Base-by-base conservation (phyloP, 2,329 filamentous ascomycete genomes). In the Cercospora sp. region DNA sequence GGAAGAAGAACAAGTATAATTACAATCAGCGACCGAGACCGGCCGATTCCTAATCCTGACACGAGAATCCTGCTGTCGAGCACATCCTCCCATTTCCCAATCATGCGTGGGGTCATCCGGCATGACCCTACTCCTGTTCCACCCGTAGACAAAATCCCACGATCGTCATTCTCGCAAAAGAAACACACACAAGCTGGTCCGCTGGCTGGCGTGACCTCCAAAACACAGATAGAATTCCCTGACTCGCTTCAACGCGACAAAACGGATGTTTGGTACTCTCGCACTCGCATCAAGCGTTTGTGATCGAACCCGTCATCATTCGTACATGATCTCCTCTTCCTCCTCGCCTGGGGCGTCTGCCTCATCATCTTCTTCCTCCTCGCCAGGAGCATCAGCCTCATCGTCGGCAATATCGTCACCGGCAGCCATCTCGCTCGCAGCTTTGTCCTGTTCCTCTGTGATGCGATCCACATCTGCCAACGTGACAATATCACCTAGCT, bases 401-500 rank as follows among this genome's bases (percentile, higher is more conserved):
- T 72, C 72, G 28, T 72, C 73, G 13, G 68, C 69, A 5, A 72
- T 67, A n/a, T 72, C 73, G 12, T 74, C 69, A 26, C 65, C 73
- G 16, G 66, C 70, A 13, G 66, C 74, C 48, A 65, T 63, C 39
- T 64, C 53, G 53, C 62, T 64, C 3, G 75, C 75, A 5, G 73
- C 77, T 39, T 75, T 28, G 33, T 64, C 60, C 28, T 33, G 64
- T 51, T 71, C 67, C 16, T 55, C 76, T 7, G 18, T 74, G 75
- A 28, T 74, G 76, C 53, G 58, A 36, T 65, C 66, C 28, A 36
- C 33, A 28, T 68, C 63, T 60, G 72, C 72, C 31, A 67, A 69
- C 31, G 72, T 69, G 20, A 73, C 74, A 12, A 81, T 76, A 36
- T 78, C 80, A 59, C 81, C 81, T 0, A 83, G 77, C 68, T 80